Evolutionary conservation across 208 protist genomes (phyloP).

Genomic region (Tritrichomonas foetus): DNA sequence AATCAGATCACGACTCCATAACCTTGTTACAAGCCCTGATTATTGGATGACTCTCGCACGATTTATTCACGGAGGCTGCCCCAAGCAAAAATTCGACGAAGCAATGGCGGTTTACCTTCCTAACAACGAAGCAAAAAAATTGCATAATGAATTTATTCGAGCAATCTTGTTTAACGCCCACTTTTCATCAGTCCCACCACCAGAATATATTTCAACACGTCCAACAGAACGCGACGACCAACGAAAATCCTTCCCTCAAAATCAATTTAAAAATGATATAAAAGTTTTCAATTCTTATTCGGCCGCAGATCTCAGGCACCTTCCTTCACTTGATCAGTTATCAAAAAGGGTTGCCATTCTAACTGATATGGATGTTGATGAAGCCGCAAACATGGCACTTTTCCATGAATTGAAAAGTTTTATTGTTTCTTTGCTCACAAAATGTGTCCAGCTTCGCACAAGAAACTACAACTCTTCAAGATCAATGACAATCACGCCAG

Average conservation of each 20-base stretch:
- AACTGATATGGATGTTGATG: background rate
- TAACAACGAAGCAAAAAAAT: background rate
- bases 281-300: background rate
- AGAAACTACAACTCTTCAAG: too few species aligned
- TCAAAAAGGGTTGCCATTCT: background rate
- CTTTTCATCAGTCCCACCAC: background rate
- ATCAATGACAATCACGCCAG: too few species aligned
- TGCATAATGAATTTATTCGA: slow-evolving; percentile 29
- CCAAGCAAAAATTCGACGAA: background rate
- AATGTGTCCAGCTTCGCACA: too few species aligned
- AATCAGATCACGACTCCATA: background rate
- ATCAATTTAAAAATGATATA: background rate
- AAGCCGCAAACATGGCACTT: too few species aligned
- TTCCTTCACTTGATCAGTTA: background rate
- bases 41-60: background rate
- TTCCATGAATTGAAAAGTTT: too few species aligned
- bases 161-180: slow-evolving; percentile 9
- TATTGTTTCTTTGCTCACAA: too few species aligned
- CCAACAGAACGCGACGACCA: background rate
- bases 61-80: background rate
- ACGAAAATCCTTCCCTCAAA: background rate
- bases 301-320: background rate
- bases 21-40: background rate
- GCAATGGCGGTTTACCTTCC: background rate
- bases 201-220: background rate